phyloP scores from a whole-genome alignment of 2,329 filamentous ascomycete species.

The Colletotrichum melonis region DNA sequence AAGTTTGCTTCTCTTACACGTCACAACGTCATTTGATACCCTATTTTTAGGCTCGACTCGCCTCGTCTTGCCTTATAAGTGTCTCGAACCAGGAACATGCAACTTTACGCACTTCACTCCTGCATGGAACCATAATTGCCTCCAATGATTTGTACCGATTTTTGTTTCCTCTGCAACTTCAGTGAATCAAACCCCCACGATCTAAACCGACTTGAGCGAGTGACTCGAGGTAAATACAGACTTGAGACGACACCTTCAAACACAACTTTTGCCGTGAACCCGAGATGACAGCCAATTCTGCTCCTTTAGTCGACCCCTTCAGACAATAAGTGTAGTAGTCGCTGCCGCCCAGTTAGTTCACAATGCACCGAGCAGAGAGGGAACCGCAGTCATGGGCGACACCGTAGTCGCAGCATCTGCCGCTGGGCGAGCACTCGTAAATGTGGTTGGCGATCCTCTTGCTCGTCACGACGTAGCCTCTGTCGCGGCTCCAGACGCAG shows the following conservation, averaged over 20 bases:
- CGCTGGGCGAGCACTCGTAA: slow-evolving; percentile 39
- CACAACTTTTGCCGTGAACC: not conserved
- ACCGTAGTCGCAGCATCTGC: slow-evolving; percentile 40
- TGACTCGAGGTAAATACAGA: not conserved
- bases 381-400: slow-evolving; percentile 37
- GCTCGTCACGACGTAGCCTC: slow-evolving; percentile 34
- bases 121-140: slow-evolving; percentile 26
- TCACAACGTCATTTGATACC: slow-evolving; percentile 26
- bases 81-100: slow-evolving; percentile 29
- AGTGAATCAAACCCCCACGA: not conserved
- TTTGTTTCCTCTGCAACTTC: slow-evolving; percentile 8
- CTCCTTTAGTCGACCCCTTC: not conserved
- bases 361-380: slow-evolving; percentile 22
- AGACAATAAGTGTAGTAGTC: not conserved
- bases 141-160: slow-evolving; percentile 19
- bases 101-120: slow-evolving; percentile 29
- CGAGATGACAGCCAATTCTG: not conserved
- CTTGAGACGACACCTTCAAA: slow-evolving; percentile 24
- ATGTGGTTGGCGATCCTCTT: slow-evolving; percentile 39
- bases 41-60: slow-evolving; percentile 31
- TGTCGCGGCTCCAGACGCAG: slow-evolving; percentile 38
- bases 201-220: not conserved
- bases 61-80: slow-evolving; percentile 28
- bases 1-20: slow-evolving; percentile 34
- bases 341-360: not conserved